A percentile compares a stretch with the other conserved stretches of the same genome.
Evolutionary conservation across 1,139 yeast genomes (phyloP).

Genomic region (Wickerhamiella infanticola): DNA sequence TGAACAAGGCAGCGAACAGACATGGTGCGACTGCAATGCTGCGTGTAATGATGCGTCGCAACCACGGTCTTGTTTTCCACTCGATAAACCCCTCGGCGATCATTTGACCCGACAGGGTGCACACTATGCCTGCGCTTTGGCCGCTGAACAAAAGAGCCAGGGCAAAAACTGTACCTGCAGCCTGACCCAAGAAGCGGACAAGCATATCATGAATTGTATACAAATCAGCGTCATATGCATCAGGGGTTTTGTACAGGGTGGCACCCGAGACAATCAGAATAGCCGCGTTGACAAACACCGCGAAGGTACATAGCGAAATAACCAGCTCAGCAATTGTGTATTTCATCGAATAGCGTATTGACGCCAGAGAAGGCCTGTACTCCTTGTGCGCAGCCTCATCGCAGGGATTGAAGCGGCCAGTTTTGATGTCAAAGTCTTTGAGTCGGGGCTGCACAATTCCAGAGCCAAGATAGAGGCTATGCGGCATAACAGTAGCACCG

Average conservation of each 20-base stretch:
- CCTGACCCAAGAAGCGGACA: conserved; percentile 58
- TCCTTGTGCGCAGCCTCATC: conserved; percentile 21
- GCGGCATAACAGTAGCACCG: conserved; percentile 99
- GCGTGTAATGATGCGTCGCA: conserved; percentile 70
- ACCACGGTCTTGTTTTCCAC: conserved; percentile 79
- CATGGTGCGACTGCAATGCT: conserved; percentile 82
- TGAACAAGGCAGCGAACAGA: conserved; percentile 52
- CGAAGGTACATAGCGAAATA: conserved; percentile 60
- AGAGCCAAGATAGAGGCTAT: conserved; percentile 78
- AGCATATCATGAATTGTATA: conserved; percentile 70
- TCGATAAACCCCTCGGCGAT: conserved; percentile 84
- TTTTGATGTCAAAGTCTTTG: conserved; percentile 58
- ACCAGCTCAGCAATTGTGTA: conserved; percentile 65
- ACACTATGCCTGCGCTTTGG: conserved; percentile 95
- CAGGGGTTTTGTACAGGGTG: conserved; percentile 50
- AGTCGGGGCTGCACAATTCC: conserved; percentile 86
- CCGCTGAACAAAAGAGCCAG: conserved; percentile 89
- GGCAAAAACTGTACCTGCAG: conserved; percentile 88
- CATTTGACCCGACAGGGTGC: conserved; percentile 94
- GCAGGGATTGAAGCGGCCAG: conserved; percentile 35
- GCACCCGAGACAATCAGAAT: conserved; percentile 78
- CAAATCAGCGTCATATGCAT: conserved; percentile 74
- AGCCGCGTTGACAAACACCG: conserved; percentile 73
- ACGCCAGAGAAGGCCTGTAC: conserved; percentile 54
- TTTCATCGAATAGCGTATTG: conserved; percentile 53